A percentile compares a stretch with the other conserved stretches of the same genome.
These are phyloP conservation scores for Chaetomiaceae sp. DNA, from an alignment of 2,329 filamentous ascomycete genomes.

Conservation along the genomic window DNA sequence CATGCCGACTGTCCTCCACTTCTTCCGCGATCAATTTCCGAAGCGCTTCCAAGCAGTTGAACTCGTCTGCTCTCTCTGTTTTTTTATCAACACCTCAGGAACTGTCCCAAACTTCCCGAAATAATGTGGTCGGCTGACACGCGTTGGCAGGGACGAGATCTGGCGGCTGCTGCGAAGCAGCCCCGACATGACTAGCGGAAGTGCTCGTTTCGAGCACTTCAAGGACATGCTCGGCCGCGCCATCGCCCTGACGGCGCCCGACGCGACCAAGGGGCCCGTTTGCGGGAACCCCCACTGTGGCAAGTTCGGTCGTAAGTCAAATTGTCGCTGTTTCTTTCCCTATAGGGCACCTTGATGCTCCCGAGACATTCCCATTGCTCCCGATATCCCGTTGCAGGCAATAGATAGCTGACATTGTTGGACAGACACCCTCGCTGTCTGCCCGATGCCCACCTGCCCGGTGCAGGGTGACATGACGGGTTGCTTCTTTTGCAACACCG, in stretches of 20 bases:
- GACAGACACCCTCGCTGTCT: constrained; percentile 12
- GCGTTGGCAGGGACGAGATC: neutral
- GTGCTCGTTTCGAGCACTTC: neutral
- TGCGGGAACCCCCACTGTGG: constrained; percentile 10
- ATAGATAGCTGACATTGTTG: too few species aligned
- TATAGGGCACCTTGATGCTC: too few species aligned
- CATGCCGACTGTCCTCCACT: too few species aligned
- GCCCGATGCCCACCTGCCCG: constrained; percentile 1
- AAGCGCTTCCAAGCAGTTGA: neutral
- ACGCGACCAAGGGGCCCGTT: neutral
- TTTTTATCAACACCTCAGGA: too few species aligned
- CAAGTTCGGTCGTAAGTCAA: constrained; percentile 2
- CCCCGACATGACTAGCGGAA: neutral
- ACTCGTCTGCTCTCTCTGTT: too few species aligned
- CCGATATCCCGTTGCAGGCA: too few species aligned
- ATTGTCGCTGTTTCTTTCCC: too few species aligned
- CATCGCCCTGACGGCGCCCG: neutral
- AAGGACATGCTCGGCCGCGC: neutral
- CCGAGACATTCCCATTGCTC: too few species aligned
- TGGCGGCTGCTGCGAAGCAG: neutral
- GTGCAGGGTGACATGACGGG: constrained; percentile 4
- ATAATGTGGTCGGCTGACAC: too few species aligned
- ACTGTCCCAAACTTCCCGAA: too few species aligned
- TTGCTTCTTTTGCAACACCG: constrained; percentile 15
- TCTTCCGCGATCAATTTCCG: too few species aligned